Base-by-base conservation (phyloP, 768 basidiomycete species). In the Tricholoma terreum region DNA sequence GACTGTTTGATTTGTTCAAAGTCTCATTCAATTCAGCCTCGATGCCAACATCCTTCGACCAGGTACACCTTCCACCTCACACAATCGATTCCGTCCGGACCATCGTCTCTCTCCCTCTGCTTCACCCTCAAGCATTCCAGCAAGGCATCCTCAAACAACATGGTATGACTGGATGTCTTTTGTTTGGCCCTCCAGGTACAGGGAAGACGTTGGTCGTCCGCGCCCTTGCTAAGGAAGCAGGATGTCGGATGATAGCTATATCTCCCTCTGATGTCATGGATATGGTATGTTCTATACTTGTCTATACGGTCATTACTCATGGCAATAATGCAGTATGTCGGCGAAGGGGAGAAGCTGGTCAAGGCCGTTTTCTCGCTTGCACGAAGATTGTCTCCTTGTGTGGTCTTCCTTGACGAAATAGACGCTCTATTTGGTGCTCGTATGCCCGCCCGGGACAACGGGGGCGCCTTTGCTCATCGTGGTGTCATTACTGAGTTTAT, bases 221-320 rank as follows among this genome's bases (percentile, higher is more conserved):
- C 48, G 94, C 94, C 17, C 80, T 98, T 9, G 95, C 95, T 2
- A 90, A 89, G 65, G 94, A 97, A 71, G 92, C 92, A 49, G 95
- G 94, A 4, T 94, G 93, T 63, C 81, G 92, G 50, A 98, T 98
- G 94, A 74, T 98, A 66, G 84, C 86, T 10, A 80, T 98, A 49
- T 88, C 90, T 43, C 92, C 94, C 6, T 92, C 93, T 9, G 94
- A 98, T 67, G 90, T 98, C 46, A 93, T 95, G 86, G 94, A 97
- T 69, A 95, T 95, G 92, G 92, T 92, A 59, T 46, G 80, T 68
- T 57, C 53, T 10, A 35, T 24, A 34, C 42, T 31, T 42, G 22
- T 38, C 27, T 56, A 4, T 50, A 1, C 60, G 55, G 6, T 22
- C 30, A 6, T 24, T 46, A 10, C 38, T 52, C 19, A 59, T 50